These are phyloP conservation scores for Globisporangium paddicum DNA, from an alignment of 352 stramenopile genomes.

Conservation along the genomic window DNA sequence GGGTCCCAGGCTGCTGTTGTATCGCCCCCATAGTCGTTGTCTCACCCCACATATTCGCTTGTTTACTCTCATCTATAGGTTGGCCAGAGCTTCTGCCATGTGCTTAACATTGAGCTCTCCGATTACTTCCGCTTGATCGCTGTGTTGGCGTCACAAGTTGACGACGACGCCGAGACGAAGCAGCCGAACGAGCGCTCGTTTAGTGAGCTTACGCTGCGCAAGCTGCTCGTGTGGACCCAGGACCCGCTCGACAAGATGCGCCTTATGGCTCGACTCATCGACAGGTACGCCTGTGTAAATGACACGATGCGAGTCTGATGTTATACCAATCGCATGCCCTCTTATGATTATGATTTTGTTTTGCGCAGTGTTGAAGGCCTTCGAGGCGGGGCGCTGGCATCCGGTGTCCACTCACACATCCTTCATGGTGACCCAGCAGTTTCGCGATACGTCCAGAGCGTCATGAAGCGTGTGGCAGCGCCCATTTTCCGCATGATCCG, in stretches of 20 bases:
- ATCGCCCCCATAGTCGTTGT: no score
- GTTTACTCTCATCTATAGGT: constrained; percentile 34
- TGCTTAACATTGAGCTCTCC: constrained; percentile 88
- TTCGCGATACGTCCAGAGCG: constrained; percentile 62
- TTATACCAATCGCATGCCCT: neutral
- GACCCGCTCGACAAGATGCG: constrained; percentile 85
- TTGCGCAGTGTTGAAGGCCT: constrained; percentile 66
- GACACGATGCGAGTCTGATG: neutral
- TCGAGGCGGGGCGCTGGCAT: constrained; percentile 85
- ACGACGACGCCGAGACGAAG: constrained; percentile 68
- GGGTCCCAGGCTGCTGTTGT: neutral
- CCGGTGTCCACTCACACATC: constrained; percentile 87
- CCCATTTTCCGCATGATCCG: constrained; percentile 88
- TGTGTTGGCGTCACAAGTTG: constrained; percentile 88
- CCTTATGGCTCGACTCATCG: constrained; percentile 86
- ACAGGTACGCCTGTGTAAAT: constrained; percentile 39
- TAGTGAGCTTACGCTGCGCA: constrained; percentile 82
- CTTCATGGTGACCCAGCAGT: constrained; percentile 88
- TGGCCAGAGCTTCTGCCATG: constrained; percentile 86
- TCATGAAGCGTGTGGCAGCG: constrained; percentile 73
- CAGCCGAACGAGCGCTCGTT: constrained; percentile 29
- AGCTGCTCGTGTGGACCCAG: constrained; percentile 89
- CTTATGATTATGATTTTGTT: constrained; percentile 5
- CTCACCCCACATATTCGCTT: neutral
- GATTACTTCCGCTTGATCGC: constrained; percentile 93